Evolutionary conservation across 2,329 filamentous ascomycete genomes (phyloP).

Genomic region (Ascocoryne sarcoides): DNA sequence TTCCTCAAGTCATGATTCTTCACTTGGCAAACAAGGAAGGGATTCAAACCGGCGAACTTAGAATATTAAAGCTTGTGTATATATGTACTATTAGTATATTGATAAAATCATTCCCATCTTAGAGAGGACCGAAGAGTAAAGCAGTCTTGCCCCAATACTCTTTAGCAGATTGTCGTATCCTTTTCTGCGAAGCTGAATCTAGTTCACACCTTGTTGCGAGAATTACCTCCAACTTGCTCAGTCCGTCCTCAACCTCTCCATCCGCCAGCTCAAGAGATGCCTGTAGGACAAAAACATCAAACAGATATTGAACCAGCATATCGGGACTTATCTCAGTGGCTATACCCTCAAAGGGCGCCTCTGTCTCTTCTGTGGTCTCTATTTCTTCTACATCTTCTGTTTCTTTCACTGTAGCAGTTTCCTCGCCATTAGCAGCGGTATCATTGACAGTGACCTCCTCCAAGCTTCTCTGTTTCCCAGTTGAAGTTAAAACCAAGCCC

Average conservation of each 20-base stretch:
- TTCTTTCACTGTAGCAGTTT: neutral
- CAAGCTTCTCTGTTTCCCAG: no score
- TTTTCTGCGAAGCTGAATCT: constrained; percentile 39
- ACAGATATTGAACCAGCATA: constrained; percentile 50
- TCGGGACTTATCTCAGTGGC: no score
- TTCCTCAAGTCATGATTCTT: no score
- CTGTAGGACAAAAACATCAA: constrained; percentile 47
- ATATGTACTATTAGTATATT: neutral
- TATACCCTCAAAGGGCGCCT: no score
- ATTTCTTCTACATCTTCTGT: neutral
- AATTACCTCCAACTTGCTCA: constrained; percentile 38
- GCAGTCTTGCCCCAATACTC: constrained; percentile 81
- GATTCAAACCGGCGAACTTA: no score
- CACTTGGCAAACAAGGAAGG: no score
- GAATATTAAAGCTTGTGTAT: no score
- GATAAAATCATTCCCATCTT: no score
- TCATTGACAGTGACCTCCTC: neutral
- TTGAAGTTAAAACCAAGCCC: constrained; percentile 17
- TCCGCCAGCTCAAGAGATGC: constrained; percentile 34
- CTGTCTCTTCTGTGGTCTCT: constrained; percentile 3
- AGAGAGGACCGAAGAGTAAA: constrained; percentile 75
- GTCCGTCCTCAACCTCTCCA: constrained; percentile 29
- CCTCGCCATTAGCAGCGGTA: neutral
- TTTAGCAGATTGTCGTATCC: constrained; percentile 51
- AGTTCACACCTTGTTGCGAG: constrained; percentile 39